Conservation (phyloP, 1,139 yeast genomes). For the Hansenula lynferdii region DNA sequence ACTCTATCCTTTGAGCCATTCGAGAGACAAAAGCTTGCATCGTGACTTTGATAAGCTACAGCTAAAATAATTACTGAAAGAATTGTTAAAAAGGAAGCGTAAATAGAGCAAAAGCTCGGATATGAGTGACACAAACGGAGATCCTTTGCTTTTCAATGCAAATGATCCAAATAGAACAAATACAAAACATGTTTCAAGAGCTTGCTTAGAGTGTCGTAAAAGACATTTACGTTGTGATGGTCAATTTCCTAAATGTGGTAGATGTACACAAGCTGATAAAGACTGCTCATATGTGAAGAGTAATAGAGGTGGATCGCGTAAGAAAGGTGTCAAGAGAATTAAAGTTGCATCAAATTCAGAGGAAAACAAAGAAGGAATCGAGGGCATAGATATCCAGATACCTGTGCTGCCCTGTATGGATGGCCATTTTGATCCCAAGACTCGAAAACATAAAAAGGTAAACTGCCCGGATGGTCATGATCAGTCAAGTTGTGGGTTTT, state of each 20-base stretch:
- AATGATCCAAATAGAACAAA: too few species aligned
- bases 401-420: constrained; percentile 15
- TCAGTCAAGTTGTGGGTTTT: constrained; percentile 15
- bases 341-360: constrained; percentile 4
- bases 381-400: background rate
- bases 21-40: too few species aligned
- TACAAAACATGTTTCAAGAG: constrained; percentile 35
- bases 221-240: constrained; percentile 48
- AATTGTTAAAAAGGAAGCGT: too few species aligned
- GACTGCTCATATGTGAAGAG: constrained; percentile 43
- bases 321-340: constrained; percentile 34
- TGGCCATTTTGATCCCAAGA: constrained; percentile 4
- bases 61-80: too few species aligned
- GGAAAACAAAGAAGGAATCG: background rate
- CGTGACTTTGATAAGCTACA: too few species aligned
- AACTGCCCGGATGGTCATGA: constrained; percentile 23
- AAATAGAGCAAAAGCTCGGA: too few species aligned
- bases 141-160: too few species aligned
- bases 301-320: constrained; percentile 47
- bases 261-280: constrained; percentile 30
- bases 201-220: constrained; percentile 45
- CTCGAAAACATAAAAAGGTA: background rate
- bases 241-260: constrained; percentile 36
- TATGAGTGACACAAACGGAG: too few species aligned
- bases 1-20: too few species aligned